Base-by-base conservation (phyloP, 2,329 filamentous ascomycete genomes). In the Exophiala xenobiotica region DNA sequence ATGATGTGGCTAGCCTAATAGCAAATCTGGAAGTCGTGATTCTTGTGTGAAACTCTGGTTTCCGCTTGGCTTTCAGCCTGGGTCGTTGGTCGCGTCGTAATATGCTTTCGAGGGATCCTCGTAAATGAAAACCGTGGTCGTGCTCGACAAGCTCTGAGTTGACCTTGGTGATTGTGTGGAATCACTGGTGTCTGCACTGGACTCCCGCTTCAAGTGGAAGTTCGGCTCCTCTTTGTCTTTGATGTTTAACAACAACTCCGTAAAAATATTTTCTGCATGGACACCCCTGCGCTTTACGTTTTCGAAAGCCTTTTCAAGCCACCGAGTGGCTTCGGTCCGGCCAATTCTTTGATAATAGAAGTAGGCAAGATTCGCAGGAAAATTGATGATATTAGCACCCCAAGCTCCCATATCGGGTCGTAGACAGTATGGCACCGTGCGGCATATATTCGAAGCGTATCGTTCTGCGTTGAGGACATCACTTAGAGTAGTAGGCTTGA, bases 331-430 rank as follows among this genome's bases (percentile, higher is more conserved):
- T 1, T 47, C 38, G 4, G 41, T 49, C n/a, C 57, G 18, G 12
- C 50, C 42, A 9, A 50, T 46, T 19, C 42, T 46, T 24, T 50
- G 42, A 49, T 53, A 59, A 29, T 53, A 56, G 19, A 45, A 35
- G 37, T 50, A 50, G 4, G 58, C 58, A 3, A 57, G 46, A 24
- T 51, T 54, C 19, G 54, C 49, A 7, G 58, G 58, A 24, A 60
- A 60, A 12, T 55, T 56, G 45, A 59, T 51, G 18, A 58, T 53
- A 22, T 49, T 58, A n/a, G 56, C 51, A 9, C 58, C 58, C 38
- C 50, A 51, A 19, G 53, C 56, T 9, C 58, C 56, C 58, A 60
- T 60, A 6, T 58, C 58, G 8, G 56, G 53, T 27, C 57, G 56
- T n/a, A 58, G 26, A 41, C 52, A 55, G 42, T 60, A 60, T 3